Evolutionary conservation across 2,329 filamentous ascomycete genomes (phyloP).

Genomic region (Fusarium multiceps): DNA sequence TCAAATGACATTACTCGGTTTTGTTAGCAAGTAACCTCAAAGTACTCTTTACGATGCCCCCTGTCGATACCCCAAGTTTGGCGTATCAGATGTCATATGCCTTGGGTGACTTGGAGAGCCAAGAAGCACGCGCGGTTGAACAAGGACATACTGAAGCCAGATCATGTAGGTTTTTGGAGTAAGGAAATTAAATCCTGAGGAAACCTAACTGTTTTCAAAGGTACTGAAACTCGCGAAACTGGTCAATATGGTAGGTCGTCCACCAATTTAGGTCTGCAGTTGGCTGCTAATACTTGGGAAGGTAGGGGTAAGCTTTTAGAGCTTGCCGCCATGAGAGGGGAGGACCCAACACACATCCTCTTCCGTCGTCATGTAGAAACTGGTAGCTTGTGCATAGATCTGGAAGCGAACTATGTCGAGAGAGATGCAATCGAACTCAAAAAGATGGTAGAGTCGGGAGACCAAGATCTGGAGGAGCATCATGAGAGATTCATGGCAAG

Average conservation of each 20-base stretch:
- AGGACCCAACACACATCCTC: conserved; percentile 18
- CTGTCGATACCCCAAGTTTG: neutral
- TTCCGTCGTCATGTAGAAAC: conserved; percentile 5
- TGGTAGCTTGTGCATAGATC: conserved; percentile 10
- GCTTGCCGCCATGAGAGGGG: conserved; percentile 3
- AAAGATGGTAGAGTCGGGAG: conserved; percentile 9
- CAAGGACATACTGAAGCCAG: neutral
- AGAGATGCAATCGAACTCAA: conserved; percentile 1
- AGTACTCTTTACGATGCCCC: conserved; percentile 18
- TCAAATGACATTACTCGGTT: neutral
- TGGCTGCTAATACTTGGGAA: conserved; percentile 8
- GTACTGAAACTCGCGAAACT: neutral
- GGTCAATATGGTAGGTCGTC: neutral
- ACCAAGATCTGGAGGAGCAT: conserved; percentile 7
- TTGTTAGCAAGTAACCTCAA: conserved; percentile 13
- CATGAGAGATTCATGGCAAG: conserved; percentile 4
- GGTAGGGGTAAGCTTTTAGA: conserved; percentile 12
- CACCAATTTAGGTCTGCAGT: neutral
- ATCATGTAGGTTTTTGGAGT: neutral
- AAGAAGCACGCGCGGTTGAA: neutral
- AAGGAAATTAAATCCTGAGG: neutral
- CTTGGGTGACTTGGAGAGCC: neutral
- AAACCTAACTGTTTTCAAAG: neutral
- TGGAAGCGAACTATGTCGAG: conserved; percentile 15
- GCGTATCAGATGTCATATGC: neutral